Evolutionary conservation across 2,329 filamentous ascomycete genomes (phyloP).

Genomic region (Fusarium abutilonis): DNA sequence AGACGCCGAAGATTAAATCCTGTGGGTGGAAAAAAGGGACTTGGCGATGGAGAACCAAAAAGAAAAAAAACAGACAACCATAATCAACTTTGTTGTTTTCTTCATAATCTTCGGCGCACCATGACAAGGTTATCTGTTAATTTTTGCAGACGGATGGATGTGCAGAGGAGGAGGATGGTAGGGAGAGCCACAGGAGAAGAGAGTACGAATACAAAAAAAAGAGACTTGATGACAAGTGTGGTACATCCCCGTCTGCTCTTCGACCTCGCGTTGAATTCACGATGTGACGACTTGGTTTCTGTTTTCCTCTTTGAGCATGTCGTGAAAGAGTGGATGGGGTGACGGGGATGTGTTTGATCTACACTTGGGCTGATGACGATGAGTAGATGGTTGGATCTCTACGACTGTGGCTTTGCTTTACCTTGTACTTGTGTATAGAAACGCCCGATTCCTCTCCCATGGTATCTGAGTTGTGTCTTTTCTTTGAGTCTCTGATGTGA

Average conservation of each 20-base stretch:
- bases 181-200: slow-evolving; percentile 10
- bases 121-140: slow-evolving; percentile 28
- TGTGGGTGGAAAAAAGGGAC: slow-evolving; percentile 2
- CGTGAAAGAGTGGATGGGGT: slow-evolving; percentile 7
- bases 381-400: slow-evolving; percentile 26
- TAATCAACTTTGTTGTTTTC: background rate
- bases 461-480: background rate
- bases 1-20: slow-evolving; percentile 29
- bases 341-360: background rate
- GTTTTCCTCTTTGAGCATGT: background rate
- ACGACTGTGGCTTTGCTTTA: slow-evolving; percentile 33
- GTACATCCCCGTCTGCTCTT: slow-evolving; percentile 6
- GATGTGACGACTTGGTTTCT: slow-evolving; percentile 6
- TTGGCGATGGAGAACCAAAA: slow-evolving; percentile 5
- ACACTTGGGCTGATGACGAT: slow-evolving; percentile 5
- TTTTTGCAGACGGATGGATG: slow-evolving; percentile 26
- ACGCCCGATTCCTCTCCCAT: slow-evolving; percentile 32
- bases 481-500: too few species aligned
- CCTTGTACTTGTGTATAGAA: slow-evolving; percentile 54
- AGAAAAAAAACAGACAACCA: slow-evolving; percentile 28
- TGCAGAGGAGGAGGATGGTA: slow-evolving; percentile 7
- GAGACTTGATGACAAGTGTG: slow-evolving; percentile 17
- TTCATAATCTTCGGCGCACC: slow-evolving; percentile 39
- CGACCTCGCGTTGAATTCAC: too few species aligned
- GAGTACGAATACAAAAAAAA: slow-evolving; percentile 28